A percentile compares a stretch with the other conserved stretches of the same genome.
These are phyloP conservation scores for Pythium grandisporangium DNA, from an alignment of 352 stramenopile species.

Conservation along the genomic window DNA sequence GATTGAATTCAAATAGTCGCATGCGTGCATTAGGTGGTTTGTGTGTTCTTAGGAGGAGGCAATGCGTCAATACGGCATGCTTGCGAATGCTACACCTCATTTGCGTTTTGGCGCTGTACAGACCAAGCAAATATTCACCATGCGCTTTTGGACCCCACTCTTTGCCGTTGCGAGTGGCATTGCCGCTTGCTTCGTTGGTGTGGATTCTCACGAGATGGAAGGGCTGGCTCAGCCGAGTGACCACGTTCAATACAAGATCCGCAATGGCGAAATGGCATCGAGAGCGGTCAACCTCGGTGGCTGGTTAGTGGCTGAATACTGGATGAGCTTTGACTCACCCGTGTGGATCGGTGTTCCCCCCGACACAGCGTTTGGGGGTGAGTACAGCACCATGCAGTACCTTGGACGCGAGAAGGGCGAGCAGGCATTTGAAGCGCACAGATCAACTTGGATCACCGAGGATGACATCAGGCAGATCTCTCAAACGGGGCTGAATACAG, in stretches of 20 bases:
- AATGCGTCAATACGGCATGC: too few relatives aligned
- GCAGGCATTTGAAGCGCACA: slow-evolving; percentile 12
- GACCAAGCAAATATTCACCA: too few relatives aligned
- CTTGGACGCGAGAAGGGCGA: slow-evolving; percentile 12
- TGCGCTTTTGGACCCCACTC: too few relatives aligned
- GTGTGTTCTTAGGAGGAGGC: too few relatives aligned
- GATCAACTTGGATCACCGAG: slow-evolving; percentile 18
- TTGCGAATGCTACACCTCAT: too few relatives aligned
- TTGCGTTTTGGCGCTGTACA: too few relatives aligned
- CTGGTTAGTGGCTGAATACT: slow-evolving; percentile 20
- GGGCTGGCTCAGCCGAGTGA: too few relatives aligned
- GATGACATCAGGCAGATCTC: slow-evolving; percentile 18
- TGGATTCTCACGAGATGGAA: too few relatives aligned
- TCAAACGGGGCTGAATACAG: slow-evolving; percentile 23
- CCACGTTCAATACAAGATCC: slow-evolving; percentile 19
- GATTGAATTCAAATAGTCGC: too few relatives aligned
- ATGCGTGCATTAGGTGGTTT: too few relatives aligned
- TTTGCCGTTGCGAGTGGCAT: too few relatives aligned
- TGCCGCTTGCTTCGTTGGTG: too few relatives aligned
- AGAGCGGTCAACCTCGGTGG: slow-evolving; percentile 21
- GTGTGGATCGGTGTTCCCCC: slow-evolving; percentile 7
- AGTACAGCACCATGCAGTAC: slow-evolving; percentile 17
- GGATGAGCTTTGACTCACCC: slow-evolving; percentile 12
- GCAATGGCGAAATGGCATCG: slow-evolving; percentile 7
- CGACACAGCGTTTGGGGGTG: slow-evolving; percentile 4